These are phyloP conservation scores for Spinacia oleracea DNA, from an alignment of 179 eudicot genomes.

Conservation along the genomic window DNA sequence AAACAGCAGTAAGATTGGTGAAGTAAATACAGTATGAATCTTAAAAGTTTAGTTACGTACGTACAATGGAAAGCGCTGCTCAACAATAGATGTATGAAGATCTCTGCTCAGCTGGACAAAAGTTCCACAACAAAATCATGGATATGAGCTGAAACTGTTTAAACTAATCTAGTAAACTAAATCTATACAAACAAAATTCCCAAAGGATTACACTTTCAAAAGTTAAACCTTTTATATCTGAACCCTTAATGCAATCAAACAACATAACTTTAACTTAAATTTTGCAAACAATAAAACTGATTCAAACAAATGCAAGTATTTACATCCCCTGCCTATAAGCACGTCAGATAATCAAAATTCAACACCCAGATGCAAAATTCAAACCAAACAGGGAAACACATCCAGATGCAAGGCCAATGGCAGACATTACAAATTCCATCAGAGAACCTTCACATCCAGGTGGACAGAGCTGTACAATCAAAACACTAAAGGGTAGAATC, in stretches of 20 bases:
- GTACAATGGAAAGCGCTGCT: too few species aligned
- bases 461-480: conserved; percentile 85
- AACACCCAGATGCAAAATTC: not conserved
- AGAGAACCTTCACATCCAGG: conserved; percentile 90
- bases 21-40: too few species aligned
- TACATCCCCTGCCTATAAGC: not conserved
- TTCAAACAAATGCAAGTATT: not conserved
- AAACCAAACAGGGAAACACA: not conserved
- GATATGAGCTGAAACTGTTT: too few species aligned
- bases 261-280: not conserved
- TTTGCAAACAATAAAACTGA: too few species aligned
- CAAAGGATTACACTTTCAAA: not conserved
- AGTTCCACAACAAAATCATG: too few species aligned
- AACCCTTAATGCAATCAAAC: conserved; percentile 1
- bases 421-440: conserved; percentile 91
- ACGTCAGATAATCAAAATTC: not conserved
- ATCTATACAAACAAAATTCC: not conserved
- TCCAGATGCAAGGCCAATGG: conserved; percentile 71
- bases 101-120: too few species aligned
- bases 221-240: not conserved
- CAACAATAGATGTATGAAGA: too few species aligned
- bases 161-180: too few species aligned
- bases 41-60: too few species aligned
- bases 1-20: too few species aligned
- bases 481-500: conserved; percentile 73